phyloP scores from a whole-genome alignment of 225 moss, liverwort and hornwort genomes.

The Takakia lepidozioides region DNA sequence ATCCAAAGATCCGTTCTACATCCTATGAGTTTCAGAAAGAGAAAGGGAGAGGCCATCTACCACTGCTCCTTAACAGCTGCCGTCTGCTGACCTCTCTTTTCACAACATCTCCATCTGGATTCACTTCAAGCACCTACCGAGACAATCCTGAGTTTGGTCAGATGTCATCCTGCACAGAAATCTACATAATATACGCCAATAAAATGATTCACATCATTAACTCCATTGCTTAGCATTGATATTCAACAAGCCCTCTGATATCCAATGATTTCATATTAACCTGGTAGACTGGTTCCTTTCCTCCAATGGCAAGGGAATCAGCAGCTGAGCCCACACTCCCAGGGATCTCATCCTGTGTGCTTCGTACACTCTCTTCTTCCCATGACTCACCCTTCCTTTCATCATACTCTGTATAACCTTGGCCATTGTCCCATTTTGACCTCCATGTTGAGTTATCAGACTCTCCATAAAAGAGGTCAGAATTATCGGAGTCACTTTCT shows the following conservation, averaged over 20 bases:
- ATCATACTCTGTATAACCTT: conserved; percentile 1
- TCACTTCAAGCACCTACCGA: conserved; percentile 51
- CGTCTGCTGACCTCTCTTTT: conserved; percentile 51
- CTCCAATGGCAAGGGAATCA: conserved; percentile 51
- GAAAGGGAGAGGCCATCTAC: conserved; percentile 12
- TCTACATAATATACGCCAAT: no score
- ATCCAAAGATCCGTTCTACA: no score
- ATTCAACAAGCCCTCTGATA: no score
- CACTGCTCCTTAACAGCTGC: conserved; percentile 52
- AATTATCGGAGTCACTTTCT: conserved; percentile 8
- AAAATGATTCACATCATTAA: no score
- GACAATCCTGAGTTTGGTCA: no score
- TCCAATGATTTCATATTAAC: conserved; percentile 6
- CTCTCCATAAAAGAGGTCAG: conserved; percentile 27
- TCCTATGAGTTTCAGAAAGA: neutral
- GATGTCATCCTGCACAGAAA: no score
- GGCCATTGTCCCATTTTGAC: neutral
- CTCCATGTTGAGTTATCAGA: conserved; percentile 1
- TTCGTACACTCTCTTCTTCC: conserved; percentile 26
- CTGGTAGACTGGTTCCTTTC: conserved; percentile 60
- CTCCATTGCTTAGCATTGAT: no score
- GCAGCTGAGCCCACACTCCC: conserved; percentile 23
- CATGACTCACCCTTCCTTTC: conserved; percentile 18
- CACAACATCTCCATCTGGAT: conserved; percentile 38
- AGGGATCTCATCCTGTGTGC: conserved; percentile 12